A percentile compares a stretch with the other conserved stretches of the same genome.
Conservation (phyloP, 1,284 basidiomycete species). For the Tilletiopsis washingtonensis region DNA sequence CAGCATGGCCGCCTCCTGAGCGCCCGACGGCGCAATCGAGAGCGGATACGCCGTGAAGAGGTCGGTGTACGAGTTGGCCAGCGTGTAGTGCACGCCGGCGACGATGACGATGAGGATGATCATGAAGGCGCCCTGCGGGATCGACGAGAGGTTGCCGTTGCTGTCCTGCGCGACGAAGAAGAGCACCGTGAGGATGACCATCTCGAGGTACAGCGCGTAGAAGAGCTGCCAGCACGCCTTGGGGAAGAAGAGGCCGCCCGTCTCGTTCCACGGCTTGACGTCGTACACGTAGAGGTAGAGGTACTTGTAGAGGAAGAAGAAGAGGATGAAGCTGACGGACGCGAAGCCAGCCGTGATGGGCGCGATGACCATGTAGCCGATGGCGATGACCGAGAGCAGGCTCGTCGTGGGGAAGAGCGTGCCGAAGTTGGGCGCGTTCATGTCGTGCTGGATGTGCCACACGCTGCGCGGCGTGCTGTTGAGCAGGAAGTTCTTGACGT, state of each 20-base stretch:
- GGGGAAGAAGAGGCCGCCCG: conserved; percentile 90
- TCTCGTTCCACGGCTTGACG: conserved; percentile 66
- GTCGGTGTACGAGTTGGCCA: conserved; percentile 42
- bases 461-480: conserved; percentile 83
- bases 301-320: conserved; percentile 61
- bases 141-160: conserved; percentile 22
- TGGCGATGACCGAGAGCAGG: conserved; percentile 36
- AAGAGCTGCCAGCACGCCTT: conserved; percentile 87
- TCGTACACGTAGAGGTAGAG: conserved; percentile 56
- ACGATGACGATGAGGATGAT: conserved; percentile 73
- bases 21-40: conserved; percentile 15
- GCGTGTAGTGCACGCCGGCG: conserved; percentile 52
- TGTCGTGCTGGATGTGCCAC: conserved; percentile 66
- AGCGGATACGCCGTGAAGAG: conserved; percentile 34
- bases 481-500: conserved; percentile 73
- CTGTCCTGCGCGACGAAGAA: conserved; percentile 38
- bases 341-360: conserved; percentile 91
- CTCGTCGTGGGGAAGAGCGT: conserved; percentile 54
- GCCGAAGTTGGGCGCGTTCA: conserved; percentile 68
- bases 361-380: conserved; percentile 74
- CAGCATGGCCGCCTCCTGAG: not conserved
- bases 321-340: conserved; percentile 69
- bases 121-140: conserved; percentile 59
- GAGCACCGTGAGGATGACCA: conserved; percentile 38
- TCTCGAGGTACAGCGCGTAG: conserved; percentile 57